Percentiles rank a stretch among this genome's conserved stretches.
Evolutionary conservation across 805 yeast species (phyloP).

Genomic region (Lipomyces sp.): DNA sequence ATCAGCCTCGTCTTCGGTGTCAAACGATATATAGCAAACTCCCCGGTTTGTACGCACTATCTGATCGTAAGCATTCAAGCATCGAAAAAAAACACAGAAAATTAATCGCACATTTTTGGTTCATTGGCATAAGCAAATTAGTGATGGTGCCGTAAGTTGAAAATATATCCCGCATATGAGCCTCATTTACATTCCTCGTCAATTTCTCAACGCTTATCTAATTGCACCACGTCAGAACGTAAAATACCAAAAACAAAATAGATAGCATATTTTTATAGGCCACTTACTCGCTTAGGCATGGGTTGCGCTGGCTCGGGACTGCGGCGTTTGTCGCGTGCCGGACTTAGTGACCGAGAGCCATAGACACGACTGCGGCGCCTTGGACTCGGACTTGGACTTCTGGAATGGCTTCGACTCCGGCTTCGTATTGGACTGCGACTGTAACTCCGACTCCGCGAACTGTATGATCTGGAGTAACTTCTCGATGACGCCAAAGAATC

Average conservation of each 20-base stretch:
- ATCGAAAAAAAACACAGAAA: not conserved
- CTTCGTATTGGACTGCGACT: conserved; percentile 17
- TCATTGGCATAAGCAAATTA: conserved; percentile 22
- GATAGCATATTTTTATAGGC: not conserved
- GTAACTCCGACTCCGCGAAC: conserved; percentile 8
- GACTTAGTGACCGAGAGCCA: conserved; percentile 13
- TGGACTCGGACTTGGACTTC: conserved; percentile 6
- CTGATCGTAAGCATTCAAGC: not conserved
- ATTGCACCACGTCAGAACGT: not conserved
- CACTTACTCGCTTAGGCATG: conserved; percentile 11
- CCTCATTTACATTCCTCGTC: conserved; percentile 28
- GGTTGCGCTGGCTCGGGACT: not conserved
- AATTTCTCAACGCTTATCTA: conserved; percentile 31
- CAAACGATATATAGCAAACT: conserved; percentile 25
- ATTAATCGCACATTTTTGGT: conserved; percentile 1
- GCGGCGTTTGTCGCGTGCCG: conserved; percentile 4
- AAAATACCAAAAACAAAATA: not conserved
- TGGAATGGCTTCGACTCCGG: conserved; percentile 6
- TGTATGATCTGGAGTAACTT: conserved; percentile 12
- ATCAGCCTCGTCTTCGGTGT: conserved; percentile 26
- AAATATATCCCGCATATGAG: conserved; percentile 35
- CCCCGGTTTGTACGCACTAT: conserved; percentile 15
- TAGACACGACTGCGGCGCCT: conserved; percentile 11
- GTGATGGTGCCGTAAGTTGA: conserved; percentile 28
- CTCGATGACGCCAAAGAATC: conserved; percentile 25